These are phyloP conservation scores for Diaporthe helianthi DNA, from an alignment of 2,329 filamentous ascomycete genomes.

Conservation along the genomic window DNA sequence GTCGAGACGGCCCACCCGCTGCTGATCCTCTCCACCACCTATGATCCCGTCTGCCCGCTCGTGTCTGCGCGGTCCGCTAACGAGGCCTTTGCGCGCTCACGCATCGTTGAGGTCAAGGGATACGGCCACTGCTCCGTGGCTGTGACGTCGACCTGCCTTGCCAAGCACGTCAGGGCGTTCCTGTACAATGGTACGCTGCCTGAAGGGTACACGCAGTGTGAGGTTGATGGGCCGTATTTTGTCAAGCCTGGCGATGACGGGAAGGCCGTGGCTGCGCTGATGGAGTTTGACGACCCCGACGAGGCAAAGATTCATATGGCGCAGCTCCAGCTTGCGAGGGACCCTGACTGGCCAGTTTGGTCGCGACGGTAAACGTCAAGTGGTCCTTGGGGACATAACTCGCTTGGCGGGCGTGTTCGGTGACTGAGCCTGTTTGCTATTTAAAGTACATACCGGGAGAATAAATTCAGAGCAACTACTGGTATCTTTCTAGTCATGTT, in stretches of 20 bases:
- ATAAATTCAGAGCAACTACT: background rate
- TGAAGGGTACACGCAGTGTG: constrained; percentile 44
- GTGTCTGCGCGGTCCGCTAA: constrained; percentile 47
- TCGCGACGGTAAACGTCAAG: background rate
- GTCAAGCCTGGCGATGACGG: constrained; percentile 39
- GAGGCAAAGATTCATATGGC: constrained; percentile 31
- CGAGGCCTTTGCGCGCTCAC: constrained; percentile 46
- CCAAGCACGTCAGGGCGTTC: constrained; percentile 46
- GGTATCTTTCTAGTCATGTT: constrained; percentile 15
- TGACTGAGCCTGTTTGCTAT: background rate
- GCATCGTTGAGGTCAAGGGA: constrained; percentile 49
- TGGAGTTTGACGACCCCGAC: constrained; percentile 27
- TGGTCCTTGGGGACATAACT: too few species aligned
- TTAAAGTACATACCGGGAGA: background rate
- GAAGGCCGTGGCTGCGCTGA: constrained; percentile 6
- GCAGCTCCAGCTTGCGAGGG: constrained; percentile 33
- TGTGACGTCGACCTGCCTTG: constrained; percentile 47
- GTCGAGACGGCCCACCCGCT: constrained; percentile 57
- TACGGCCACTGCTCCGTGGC: constrained; percentile 53
- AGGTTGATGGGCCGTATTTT: constrained; percentile 50
- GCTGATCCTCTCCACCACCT: constrained; percentile 61
- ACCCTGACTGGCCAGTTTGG: constrained; percentile 30
- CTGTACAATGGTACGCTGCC: constrained; percentile 49
- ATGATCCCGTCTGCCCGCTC: constrained; percentile 63
- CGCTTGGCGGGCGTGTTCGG: too few species aligned